Evolutionary conservation across 768 basidiomycete species (phyloP).

Genomic region (Sporobolomyces phaffii): DNA sequence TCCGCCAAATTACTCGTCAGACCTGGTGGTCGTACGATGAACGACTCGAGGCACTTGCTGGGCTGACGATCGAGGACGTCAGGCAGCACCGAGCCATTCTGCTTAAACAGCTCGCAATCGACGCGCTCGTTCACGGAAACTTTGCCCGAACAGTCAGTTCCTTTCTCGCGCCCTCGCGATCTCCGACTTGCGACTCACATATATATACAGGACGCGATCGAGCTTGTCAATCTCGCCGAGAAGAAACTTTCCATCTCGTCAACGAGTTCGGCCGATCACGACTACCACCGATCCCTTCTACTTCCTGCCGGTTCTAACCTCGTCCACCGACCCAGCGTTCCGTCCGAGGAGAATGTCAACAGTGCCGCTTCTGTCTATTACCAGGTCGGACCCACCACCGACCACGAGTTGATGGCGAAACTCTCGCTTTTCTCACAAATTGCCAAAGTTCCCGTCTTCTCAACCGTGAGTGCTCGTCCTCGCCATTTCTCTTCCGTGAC

Average conservation of each 20-base stretch:
- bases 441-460: conserved; percentile 81
- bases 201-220: conserved; percentile 62
- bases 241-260: conserved; percentile 56
- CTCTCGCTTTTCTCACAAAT: conserved; percentile 74
- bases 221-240: conserved; percentile 69
- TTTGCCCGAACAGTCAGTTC: conserved; percentile 61
- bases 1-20: conserved; percentile 64
- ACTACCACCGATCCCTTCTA: conserved; percentile 20
- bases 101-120: conserved; percentile 60
- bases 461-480: conserved; percentile 67
- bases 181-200: not conserved
- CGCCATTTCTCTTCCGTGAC: not conserved
- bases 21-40: conserved; percentile 74
- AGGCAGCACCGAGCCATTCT: conserved; percentile 58
- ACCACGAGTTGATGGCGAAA: conserved; percentile 61
- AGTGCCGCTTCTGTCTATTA: conserved; percentile 59
- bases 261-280: conserved; percentile 55
- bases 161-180: not conserved
- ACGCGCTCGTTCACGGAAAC: conserved; percentile 76
- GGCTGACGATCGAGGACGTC: conserved; percentile 70
- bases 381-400: conserved; percentile 63
- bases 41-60: conserved; percentile 64
- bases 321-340: conserved; percentile 61
- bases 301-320: conserved; percentile 55
- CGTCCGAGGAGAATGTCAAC: conserved; percentile 81